Base-by-base conservation (phyloP, 2,329 filamentous ascomycete genomes). In the Fusarium tricinctum region DNA sequence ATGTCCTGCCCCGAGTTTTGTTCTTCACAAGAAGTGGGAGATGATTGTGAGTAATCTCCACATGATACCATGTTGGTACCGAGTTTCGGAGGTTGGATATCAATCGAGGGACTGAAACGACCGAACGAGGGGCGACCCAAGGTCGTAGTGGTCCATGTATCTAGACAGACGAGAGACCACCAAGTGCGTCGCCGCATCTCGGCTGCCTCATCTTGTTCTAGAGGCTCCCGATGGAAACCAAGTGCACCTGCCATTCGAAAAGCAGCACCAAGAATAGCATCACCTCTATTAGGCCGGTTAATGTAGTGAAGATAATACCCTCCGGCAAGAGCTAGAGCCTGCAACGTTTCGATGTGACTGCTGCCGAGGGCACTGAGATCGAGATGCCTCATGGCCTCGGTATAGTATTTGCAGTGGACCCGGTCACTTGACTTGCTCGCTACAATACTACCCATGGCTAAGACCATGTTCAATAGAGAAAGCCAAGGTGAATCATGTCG, bases 281-380 rank as follows among this genome's bases (percentile, higher is more conserved):
- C 45, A 8, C 55, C 55, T 55, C 50, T 55, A 19, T 58, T 58
- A 6, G 55, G 55, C 14, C 39, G 55, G 13, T 58, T 58, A 13
- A 58, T 58, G 9, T 58, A 58, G n/a, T 58, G 55, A 22, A 58
- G 49, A 26, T 58, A 58, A 13, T 58, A 20, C 4, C 55, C 55
- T 30, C 49, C 55, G 4, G 26, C 23, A 22, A 58, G 20, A 14
- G 49, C 23, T 44, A 58, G 55, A 3, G 55, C 55, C 8, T 58
- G 55, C 17, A 58, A 5, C 3, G 55, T 58, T 45, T 58, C 55
- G 8, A 58, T 58, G 15, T 19, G 32, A 10, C 55, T 58, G 55
- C 55, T 58, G 0, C 49, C 55, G 30, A 58, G 54, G 3, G 39
- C 55, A 12, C 10, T 12, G 1, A 55, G n/a, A 52, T 58, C 55